Evolutionary conservation across 2,329 filamentous ascomycete species (phyloP).

Genomic region (Bipolaris victoriae): DNA sequence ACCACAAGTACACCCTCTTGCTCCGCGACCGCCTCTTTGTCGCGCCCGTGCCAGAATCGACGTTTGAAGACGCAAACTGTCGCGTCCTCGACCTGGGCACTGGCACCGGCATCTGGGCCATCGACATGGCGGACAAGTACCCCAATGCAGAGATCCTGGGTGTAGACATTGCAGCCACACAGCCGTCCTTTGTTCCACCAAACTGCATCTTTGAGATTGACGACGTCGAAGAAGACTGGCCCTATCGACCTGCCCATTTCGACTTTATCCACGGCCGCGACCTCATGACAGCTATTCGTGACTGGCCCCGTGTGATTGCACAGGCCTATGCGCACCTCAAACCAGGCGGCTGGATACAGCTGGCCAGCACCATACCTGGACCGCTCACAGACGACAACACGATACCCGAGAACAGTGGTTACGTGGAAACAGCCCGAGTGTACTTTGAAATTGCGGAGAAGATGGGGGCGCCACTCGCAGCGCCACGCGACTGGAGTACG

Average conservation of each 20-base stretch:
- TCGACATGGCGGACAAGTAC: constrained; percentile 34
- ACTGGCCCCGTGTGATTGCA: constrained; percentile 38
- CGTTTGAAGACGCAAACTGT: constrained; percentile 8
- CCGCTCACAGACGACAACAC: constrained; percentile 27
- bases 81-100: constrained; percentile 32
- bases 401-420: constrained; percentile 28
- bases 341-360: constrained; percentile 37
- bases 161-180: constrained; percentile 49
- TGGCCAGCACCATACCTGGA: constrained; percentile 30
- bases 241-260: constrained; percentile 38
- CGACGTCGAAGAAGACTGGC: constrained; percentile 49
- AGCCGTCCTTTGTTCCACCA: constrained; percentile 48
- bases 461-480: constrained; percentile 45
- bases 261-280: constrained; percentile 43
- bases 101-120: constrained; percentile 33
- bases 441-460: constrained; percentile 31
- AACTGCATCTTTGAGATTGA: constrained; percentile 50
- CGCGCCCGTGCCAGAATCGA: constrained; percentile 21
- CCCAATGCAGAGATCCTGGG: constrained; percentile 22
- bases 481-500: constrained; percentile 41
- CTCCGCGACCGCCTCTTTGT: constrained; percentile 25
- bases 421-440: constrained; percentile 25
- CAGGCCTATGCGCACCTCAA: constrained; percentile 37
- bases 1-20: constrained; percentile 32
- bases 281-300: constrained; percentile 37